Evolutionary conservation across 108 stramenopile species (phyloP).

Genomic region (Heterococcus sp.): DNA sequence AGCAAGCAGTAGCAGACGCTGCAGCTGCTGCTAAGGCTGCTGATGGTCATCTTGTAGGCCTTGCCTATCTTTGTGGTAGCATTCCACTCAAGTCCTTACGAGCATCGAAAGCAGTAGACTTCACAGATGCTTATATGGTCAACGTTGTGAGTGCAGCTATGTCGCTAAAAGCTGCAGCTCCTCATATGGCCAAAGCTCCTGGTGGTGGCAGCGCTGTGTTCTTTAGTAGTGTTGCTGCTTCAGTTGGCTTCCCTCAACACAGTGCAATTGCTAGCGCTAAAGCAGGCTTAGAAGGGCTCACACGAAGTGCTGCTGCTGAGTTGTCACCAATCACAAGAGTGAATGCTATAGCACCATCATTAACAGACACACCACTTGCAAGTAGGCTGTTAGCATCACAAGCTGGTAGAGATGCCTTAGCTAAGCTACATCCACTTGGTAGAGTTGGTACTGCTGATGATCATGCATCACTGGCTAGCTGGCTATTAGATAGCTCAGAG

Average conservation of each 20-base stretch:
- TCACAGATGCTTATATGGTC: neutral
- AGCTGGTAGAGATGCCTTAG: neutral
- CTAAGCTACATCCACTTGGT: neutral
- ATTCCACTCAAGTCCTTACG: neutral
- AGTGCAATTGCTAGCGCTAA: neutral
- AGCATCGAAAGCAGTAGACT: neutral
- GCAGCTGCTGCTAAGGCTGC: neutral
- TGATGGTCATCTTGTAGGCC: neutral
- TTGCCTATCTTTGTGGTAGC: neutral
- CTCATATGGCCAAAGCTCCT: neutral
- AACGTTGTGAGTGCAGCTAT: conserved; percentile 4
- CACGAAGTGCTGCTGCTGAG: neutral
- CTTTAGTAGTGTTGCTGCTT: neutral
- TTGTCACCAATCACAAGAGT: neutral
- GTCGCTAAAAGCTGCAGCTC: neutral
- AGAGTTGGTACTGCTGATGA: neutral
- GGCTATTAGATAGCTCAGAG: neutral
- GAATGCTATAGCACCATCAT: conserved; percentile 4
- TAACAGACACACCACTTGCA: conserved; percentile 10
- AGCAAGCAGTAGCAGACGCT: too few species aligned
- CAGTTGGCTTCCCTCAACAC: neutral
- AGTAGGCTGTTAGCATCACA: neutral
- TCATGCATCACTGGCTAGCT: neutral
- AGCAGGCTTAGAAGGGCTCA: conserved; percentile 4
- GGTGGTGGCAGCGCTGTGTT: neutral